Percentiles rank a stretch among this genome's conserved stretches.
Evolutionary conservation across 805 yeast genomes (phyloP).

Genomic region (Nakazawaea ernobii): DNA sequence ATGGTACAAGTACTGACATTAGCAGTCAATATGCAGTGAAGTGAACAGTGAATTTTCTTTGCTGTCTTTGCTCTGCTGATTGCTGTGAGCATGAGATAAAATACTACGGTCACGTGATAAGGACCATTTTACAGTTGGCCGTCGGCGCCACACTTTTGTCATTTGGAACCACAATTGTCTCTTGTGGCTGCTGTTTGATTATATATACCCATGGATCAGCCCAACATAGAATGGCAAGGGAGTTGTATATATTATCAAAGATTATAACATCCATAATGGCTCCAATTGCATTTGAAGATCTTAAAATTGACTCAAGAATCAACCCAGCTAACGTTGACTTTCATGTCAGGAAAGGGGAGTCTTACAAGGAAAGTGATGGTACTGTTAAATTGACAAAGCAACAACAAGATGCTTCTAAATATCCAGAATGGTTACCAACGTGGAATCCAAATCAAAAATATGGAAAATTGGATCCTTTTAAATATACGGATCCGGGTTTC

Average conservation of each 20-base stretch:
- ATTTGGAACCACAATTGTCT: not conserved
- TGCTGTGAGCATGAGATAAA: not conserved
- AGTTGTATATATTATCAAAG: not conserved
- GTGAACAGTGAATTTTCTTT: not conserved
- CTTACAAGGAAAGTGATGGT: constrained; percentile 43
- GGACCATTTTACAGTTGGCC: not conserved
- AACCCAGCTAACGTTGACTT: constrained; percentile 22
- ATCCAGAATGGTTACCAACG: constrained; percentile 60
- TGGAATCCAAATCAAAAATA: constrained; percentile 58
- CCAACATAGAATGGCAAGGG: not conserved
- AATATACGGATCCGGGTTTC: constrained; percentile 57
- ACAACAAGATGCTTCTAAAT: constrained; percentile 28
- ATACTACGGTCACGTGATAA: not conserved
- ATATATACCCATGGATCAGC: not conserved
- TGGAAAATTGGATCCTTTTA: constrained; percentile 48
- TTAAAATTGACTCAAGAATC: constrained; percentile 24
- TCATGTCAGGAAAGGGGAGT: constrained; percentile 48
- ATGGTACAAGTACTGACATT: too few relatives aligned
- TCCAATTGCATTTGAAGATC: constrained; percentile 23
- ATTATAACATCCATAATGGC: constrained; percentile 2
- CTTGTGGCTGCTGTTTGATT: too few relatives aligned
- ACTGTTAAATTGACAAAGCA: constrained; percentile 37
- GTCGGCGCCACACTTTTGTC: not conserved
- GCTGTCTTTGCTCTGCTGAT: not conserved
- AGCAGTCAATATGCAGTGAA: too few relatives aligned